phyloP scores from a whole-genome alignment of 106 monocot genomes.

The Posidonia australis region DNA sequence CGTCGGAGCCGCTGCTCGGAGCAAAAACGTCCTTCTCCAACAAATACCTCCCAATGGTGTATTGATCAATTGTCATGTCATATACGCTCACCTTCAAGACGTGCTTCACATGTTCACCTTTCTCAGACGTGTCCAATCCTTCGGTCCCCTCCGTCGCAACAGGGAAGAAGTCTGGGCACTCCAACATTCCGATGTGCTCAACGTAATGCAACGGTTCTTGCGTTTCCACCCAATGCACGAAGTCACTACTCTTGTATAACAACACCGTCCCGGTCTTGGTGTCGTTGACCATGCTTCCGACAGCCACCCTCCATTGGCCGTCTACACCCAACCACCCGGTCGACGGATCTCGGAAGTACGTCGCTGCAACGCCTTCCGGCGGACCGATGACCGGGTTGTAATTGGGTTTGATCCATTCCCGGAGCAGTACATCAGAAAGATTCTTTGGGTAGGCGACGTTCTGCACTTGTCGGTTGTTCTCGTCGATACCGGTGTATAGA shows the following conservation, averaged over 20 bases:
- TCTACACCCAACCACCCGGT: slow-evolving; percentile 58
- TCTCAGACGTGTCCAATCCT: slow-evolving; percentile 26
- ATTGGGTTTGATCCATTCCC: slow-evolving; percentile 65
- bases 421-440: slow-evolving; percentile 58
- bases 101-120: slow-evolving; percentile 21
- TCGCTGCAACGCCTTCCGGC: slow-evolving; percentile 22
- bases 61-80: no score
- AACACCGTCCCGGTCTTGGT: slow-evolving; percentile 23
- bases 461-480: slow-evolving; percentile 38
- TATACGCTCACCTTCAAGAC: slow-evolving; percentile 78
- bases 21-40: no score
- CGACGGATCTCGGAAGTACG: slow-evolving; percentile 70
- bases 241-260: slow-evolving; percentile 60
- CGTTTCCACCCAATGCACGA: slow-evolving; percentile 34
- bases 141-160: slow-evolving; percentile 15
- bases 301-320: slow-evolving; percentile 31
- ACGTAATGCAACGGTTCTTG: slow-evolving; percentile 41
- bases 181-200: slow-evolving; percentile 66
- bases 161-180: slow-evolving; percentile 88
- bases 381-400: slow-evolving; percentile 71
- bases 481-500: slow-evolving; percentile 76
- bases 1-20: no score
- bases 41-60: no score
- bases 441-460: slow-evolving; percentile 74
- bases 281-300: slow-evolving; percentile 32